Base-by-base conservation (phyloP, 768 basidiomycete species). In the Mycena rosella region DNA sequence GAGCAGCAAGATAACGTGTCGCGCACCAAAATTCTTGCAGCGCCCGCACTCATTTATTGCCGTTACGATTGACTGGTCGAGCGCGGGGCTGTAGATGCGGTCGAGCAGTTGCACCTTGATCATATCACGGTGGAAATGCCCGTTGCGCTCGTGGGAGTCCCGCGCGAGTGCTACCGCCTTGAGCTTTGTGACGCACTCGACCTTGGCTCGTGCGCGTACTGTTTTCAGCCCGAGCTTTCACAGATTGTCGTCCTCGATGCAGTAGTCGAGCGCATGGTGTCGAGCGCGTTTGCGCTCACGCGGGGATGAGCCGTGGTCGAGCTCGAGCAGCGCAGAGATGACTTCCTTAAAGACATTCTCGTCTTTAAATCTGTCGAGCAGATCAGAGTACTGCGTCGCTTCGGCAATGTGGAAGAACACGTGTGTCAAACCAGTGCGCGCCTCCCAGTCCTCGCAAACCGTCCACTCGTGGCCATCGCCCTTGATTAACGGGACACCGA, bases 41-140 rank as follows among this genome's bases (percentile, higher is more conserved):
- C n/a, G n/a, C n/a, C n/a, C n/a, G n/a, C n/a, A n/a, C n/a, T n/a
- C n/a, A n/a, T n/a, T n/a, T n/a, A n/a, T n/a, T n/a, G n/a, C n/a
- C n/a, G n/a, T n/a, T n/a, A n/a, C n/a, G n/a, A n/a, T n/a, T n/a
- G n/a, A n/a, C n/a, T n/a, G n/a, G n/a, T n/a, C n/a, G n/a, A n/a
- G n/a, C n/a, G n/a, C n/a, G n/a, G n/a, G n/a, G n/a, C n/a, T n/a
- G n/a, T n/a, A n/a, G n/a, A n/a, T n/a, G n/a, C n/a, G n/a, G n/a
- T n/a, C 78, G 30, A 76, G n/a, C 1, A 82, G 58, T 2, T 42
- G 48, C 0, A 70, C 67, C 49, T 81, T 81, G 65, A 81, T 73
- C 5, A 53, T 18, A 62, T 83, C 81, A 2, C 77, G 55, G 11
- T 75, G 73, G 66, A 74, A 81, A 54, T 82, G 81, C 0, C 80